These are phyloP conservation scores for Lentinula edodes DNA, from an alignment of 768 basidiomycete species.

Conservation along the genomic window DNA sequence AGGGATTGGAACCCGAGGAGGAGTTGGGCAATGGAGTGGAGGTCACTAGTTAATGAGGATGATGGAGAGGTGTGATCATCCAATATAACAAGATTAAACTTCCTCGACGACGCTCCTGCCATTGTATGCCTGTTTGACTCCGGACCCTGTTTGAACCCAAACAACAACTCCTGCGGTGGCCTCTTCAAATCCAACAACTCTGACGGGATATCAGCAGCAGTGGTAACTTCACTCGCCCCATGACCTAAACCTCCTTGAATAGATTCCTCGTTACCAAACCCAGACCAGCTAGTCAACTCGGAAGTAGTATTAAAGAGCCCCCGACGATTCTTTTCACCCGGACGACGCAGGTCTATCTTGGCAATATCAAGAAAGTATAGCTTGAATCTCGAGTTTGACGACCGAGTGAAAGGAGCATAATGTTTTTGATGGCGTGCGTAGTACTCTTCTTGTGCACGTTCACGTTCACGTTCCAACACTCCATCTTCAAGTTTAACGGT, in stretches of 20 bases:
- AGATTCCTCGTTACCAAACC: no score
- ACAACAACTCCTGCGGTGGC: conserved; percentile 7
- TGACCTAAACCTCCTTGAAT: no score
- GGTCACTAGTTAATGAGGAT: conserved; percentile 2
- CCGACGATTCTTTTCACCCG: neutral
- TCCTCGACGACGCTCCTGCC: neutral
- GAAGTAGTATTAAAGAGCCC: neutral
- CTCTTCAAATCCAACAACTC: neutral
- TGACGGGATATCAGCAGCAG: no score
- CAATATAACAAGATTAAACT: conserved; percentile 19
- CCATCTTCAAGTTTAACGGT: no score
- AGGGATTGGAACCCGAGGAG: conserved; percentile 17
- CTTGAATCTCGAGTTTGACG: conserved; percentile 7
- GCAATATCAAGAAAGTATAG: conserved; percentile 15
- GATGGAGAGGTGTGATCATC: conserved; percentile 17
- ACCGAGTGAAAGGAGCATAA: neutral
- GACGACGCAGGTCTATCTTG: conserved; percentile 2
- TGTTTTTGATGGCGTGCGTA: neutral
- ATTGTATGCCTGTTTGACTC: neutral
- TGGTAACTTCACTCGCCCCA: no score
- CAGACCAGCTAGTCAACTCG: neutral
- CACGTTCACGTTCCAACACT: no score
- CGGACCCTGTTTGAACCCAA: neutral
- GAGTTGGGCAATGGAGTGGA: conserved; percentile 19
- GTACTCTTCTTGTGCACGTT: neutral